Conservation (phyloP, 75 land plant species). For the Sequoia sempervirens region DNA sequence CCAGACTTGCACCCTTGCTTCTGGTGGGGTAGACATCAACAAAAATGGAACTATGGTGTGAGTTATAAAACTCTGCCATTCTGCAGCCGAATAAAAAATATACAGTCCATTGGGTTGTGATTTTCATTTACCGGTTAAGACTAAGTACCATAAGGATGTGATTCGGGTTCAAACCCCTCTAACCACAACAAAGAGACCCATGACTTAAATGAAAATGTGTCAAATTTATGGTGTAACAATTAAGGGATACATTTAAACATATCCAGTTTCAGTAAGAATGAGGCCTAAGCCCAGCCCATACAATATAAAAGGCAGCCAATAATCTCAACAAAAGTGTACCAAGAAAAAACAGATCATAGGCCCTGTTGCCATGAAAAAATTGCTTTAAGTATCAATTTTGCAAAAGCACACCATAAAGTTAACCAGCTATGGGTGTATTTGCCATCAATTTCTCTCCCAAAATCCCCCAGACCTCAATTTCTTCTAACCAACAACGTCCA, state of each 20-base stretch:
- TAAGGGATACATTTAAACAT: not conserved
- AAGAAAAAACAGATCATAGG: not conserved
- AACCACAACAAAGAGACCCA: not conserved
- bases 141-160: too few species aligned
- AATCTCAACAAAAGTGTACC: not conserved
- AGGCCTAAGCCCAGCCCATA: not conserved
- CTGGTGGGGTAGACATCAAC: too few species aligned
- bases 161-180: too few species aligned
- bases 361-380: not conserved
- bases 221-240: not conserved
- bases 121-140: too few species aligned
- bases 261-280: not conserved
- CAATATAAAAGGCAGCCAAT: not conserved
- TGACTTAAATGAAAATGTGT: not conserved
- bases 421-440: too few species aligned
- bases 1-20: too few species aligned
- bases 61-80: too few species aligned
- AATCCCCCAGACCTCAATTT: not conserved
- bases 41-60: too few species aligned
- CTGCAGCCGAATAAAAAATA: too few species aligned
- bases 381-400: not conserved
- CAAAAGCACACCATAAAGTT: too few species aligned
- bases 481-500: not conserved
- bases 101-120: too few species aligned
- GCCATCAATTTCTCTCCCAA: not conserved